Conservation (phyloP, 2,329 filamentous ascomycete species). For the Xylariaceae sp. region DNA sequence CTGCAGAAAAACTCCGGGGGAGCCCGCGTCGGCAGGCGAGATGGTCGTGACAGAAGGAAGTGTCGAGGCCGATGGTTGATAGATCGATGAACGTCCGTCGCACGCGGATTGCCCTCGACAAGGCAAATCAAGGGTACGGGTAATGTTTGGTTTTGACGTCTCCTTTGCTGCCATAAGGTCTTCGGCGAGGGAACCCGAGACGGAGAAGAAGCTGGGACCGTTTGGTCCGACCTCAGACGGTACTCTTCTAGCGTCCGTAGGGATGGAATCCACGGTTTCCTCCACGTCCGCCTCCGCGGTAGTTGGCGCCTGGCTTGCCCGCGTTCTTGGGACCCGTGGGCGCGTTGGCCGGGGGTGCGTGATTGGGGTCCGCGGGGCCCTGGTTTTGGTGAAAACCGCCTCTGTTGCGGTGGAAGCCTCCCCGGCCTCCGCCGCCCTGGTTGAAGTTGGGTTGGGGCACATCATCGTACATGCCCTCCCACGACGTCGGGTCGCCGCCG, state of each 20-base stretch:
- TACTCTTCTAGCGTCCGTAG: conserved; percentile 42
- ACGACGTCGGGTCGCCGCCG: conserved; percentile 67
- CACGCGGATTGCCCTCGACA: too few species aligned
- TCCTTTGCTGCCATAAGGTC: too few species aligned
- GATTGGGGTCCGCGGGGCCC: conserved; percentile 42
- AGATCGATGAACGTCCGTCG: too few species aligned
- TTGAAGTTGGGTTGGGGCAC: conserved; percentile 69
- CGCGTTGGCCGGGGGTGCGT: conserved; percentile 67
- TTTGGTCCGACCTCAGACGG: too few species aligned
- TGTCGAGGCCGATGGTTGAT: too few species aligned
- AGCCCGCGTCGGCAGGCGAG: too few species aligned
- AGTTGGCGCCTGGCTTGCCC: conserved; percentile 84
- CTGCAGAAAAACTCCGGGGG: too few species aligned
- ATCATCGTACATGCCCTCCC: conserved; percentile 98
- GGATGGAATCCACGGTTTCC: conserved; percentile 72
- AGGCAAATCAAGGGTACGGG: too few species aligned
- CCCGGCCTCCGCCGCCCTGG: conserved; percentile 37
- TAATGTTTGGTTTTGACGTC: too few species aligned
- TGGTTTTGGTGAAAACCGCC: conserved; percentile 30
- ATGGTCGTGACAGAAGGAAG: too few species aligned
- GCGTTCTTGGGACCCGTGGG: conserved; percentile 96
- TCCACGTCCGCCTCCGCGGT: conserved; percentile 79
- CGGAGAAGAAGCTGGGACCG: too few species aligned
- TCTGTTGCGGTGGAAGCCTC: conserved; percentile 30
- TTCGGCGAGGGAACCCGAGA: too few species aligned